phyloP scores from a whole-genome alignment of 495 filamentous ascomycete genomes.

The Sabuloglossum arenarium region DNA sequence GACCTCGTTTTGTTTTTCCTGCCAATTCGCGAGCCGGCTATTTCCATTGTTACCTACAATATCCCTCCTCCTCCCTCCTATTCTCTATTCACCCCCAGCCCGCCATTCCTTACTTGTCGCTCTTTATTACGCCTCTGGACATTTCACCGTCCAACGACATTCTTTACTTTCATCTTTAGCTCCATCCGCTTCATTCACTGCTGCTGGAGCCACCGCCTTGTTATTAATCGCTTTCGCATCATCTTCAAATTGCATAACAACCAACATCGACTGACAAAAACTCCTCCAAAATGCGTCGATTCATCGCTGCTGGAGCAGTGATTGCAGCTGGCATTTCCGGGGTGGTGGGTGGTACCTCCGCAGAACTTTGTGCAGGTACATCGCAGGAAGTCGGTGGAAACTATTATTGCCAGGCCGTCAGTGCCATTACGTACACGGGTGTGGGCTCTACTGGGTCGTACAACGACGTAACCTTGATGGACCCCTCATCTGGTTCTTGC shows the following conservation, averaged over 20 bases:
- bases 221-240: background rate
- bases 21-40: too few species aligned
- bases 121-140: background rate
- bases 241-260: background rate
- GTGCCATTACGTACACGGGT: slow-evolving; percentile 35
- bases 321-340: slow-evolving; percentile 8
- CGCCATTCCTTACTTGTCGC: background rate
- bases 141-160: background rate
- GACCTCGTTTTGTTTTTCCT: too few species aligned
- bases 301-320: slow-evolving; percentile 9
- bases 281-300: slow-evolving; percentile 6
- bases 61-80: background rate
- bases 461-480: slow-evolving; percentile 35
- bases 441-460: slow-evolving; percentile 36
- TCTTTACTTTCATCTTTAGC: background rate
- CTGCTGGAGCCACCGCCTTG: background rate
- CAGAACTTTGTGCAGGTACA: slow-evolving; percentile 11
- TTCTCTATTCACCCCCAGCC: background rate
- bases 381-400: slow-evolving; percentile 16
- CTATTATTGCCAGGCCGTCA: slow-evolving; percentile 37
- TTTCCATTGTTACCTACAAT: too few species aligned
- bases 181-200: background rate
- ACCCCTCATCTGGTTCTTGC: slow-evolving; percentile 31
- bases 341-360: slow-evolving; percentile 2
- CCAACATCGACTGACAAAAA: background rate